These are phyloP conservation scores for Penicillium sp. DNA, from an alignment of 2,329 filamentous ascomycete species.

Conservation along the genomic window DNA sequence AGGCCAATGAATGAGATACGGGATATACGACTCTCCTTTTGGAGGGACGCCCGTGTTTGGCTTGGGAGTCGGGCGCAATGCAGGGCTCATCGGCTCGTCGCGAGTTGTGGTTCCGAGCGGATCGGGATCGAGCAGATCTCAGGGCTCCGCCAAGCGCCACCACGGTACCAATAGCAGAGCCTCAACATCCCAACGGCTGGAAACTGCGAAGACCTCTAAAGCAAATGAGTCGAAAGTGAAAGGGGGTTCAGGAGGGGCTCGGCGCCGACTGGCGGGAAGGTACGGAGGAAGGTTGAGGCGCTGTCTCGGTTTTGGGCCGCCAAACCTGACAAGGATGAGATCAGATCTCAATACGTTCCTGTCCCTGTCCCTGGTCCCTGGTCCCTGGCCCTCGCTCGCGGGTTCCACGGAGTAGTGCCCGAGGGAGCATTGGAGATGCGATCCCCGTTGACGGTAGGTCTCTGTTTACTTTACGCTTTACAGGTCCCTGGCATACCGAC, in stretches of 20 bases:
- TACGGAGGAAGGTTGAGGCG: not conserved
- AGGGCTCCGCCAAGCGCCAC: not conserved
- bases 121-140: conserved; percentile 9
- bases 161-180: not conserved
- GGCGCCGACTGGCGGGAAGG: conserved; percentile 27
- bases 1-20: not conserved
- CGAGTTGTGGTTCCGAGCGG: conserved; percentile 7
- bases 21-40: not conserved
- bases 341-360: not conserved
- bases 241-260: conserved; percentile 16
- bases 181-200: not conserved
- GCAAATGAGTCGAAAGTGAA: not conserved
- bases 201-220: not conserved
- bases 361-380: too few relatives aligned
- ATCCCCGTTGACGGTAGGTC: not conserved
- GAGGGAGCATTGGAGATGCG: not conserved
- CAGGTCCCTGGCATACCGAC: not conserved
- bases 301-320: not conserved
- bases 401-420: not conserved
- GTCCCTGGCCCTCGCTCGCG: not conserved
- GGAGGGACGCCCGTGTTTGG: not conserved
- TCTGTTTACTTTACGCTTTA: not conserved
- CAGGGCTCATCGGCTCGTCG: not conserved
- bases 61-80: not conserved
- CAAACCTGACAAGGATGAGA: not conserved